phyloP scores from a whole-genome alignment of 2,329 filamentous ascomycete genomes.

The Cladosporium phlei region DNA sequence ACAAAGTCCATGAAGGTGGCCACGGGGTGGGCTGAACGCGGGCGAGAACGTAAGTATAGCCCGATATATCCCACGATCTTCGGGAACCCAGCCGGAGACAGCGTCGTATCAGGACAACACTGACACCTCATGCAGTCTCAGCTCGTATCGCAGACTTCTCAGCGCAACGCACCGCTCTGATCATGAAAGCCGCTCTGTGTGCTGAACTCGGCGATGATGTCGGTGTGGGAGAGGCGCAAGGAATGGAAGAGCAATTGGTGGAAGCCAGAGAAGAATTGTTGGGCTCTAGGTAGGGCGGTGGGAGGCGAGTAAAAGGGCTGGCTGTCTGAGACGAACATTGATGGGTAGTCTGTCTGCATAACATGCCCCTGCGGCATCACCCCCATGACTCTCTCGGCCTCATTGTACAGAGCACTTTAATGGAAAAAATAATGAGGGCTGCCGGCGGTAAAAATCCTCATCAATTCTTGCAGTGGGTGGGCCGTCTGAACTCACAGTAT shows the following conservation, averaged over 20 bases:
- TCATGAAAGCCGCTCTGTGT: slow-evolving; percentile 6
- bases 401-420: too few species aligned
- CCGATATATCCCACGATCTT: neutral
- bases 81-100: neutral
- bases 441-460: too few species aligned
- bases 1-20: neutral
- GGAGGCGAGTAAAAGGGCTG: too few species aligned
- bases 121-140: neutral
- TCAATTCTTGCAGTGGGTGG: too few species aligned
- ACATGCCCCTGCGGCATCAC: too few species aligned
- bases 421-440: too few species aligned
- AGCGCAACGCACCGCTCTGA: neutral
- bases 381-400: too few species aligned
- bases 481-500: too few species aligned
- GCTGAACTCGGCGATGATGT: slow-evolving; percentile 47
- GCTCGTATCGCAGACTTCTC: neutral
- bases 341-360: too few species aligned
- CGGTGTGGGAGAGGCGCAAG: slow-evolving; percentile 20
- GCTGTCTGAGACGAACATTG: too few species aligned
- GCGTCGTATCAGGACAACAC: neutral
- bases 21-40: slow-evolving; percentile 3
- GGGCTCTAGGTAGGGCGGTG: neutral
- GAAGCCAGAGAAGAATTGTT: neutral
- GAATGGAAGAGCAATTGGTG: slow-evolving; percentile 21
- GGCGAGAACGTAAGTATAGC: slow-evolving; percentile 4